phyloP scores from a whole-genome alignment of 83 land plant genomes.

The Thuja plicata region DNA sequence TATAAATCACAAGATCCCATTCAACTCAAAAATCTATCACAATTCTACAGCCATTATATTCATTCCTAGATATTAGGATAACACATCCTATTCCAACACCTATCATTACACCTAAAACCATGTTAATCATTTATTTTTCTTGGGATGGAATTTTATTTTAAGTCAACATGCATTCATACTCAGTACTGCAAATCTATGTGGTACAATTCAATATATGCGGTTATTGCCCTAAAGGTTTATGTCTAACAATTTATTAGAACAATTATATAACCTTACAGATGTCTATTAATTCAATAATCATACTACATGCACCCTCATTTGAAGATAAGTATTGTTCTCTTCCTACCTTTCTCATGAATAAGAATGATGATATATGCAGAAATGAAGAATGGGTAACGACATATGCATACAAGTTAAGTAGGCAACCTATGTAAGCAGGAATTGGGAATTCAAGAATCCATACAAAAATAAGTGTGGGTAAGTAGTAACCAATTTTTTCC shows the following conservation, averaged over 20 bases:
- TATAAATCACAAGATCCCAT: background rate
- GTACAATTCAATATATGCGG: background rate
- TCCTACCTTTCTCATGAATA: background rate
- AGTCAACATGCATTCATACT: background rate
- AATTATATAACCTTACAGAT: background rate
- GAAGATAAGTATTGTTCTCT: background rate
- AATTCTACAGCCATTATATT: background rate
- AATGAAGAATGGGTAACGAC: background rate
- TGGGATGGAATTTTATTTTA: background rate
- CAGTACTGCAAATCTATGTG: background rate
- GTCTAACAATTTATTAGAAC: background rate
- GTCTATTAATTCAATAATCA: background rate
- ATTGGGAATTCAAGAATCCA: background rate
- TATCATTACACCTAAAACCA: background rate
- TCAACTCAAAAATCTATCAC: background rate
- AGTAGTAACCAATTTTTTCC: too few species aligned
- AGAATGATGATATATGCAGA: background rate
- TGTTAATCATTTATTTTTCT: background rate
- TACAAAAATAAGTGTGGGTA: too few species aligned
- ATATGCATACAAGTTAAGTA: background rate
- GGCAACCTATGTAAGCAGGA: background rate
- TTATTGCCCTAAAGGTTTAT: background rate
- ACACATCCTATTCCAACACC: background rate
- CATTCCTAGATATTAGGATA: background rate
- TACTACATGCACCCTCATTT: background rate